Evolutionary conservation across 1,284 basidiomycete species (phyloP), one percentile per base, ranked within the genome.

Genomic region (Heliocybe sulcata): DNA sequence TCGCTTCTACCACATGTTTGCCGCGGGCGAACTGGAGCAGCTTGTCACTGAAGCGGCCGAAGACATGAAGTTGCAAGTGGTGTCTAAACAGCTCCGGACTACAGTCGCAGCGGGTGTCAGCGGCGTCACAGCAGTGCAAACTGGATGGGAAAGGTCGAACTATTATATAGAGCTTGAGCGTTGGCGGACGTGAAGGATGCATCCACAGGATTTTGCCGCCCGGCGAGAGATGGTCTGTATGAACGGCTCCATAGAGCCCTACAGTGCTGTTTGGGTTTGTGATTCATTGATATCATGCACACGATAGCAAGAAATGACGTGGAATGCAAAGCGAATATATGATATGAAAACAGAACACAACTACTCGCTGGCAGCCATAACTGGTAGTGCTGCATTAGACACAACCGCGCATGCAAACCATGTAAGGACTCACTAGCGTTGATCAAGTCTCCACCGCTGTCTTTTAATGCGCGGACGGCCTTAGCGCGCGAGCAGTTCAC

Each of bases 1-100:
- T 64, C 80, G 94, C 55, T 98, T 96, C 66, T 98, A 98, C 66
- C 95, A 98, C 66, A 88, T 98, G 77, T 98, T 97, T 65, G 79
- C 83, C 0, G 72, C 81, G 54, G 90, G 86, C 22, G 94, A 98
- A 67, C 76, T 98, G 53, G 64, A 67, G 22, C 70, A 67, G 9
- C 76, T 96, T 16, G 82, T 89, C 1, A 58, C 61, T 16, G 71
- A 78, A 31, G 92, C 92, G 0, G 87, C 87, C 2, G 55, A 63
- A 23, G 77, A 74, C 16, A 72, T 92, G 57, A 82, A 76, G 0
- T 70, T 92, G 35, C 56, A 67, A 4, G 65, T 89, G 22, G 82
- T 82, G 4, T 58, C 67, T 52, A 20, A 20, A 0, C n/a, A 59
- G 59, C 29, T 57, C 55, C 35, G 54, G 58, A 53, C 49, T 52